Percentiles rank a stretch among this genome's conserved stretches.
Conservation (phyloP, 2,329 filamentous ascomycete genomes). For the Sporothrix brunneoviolacea region DNA sequence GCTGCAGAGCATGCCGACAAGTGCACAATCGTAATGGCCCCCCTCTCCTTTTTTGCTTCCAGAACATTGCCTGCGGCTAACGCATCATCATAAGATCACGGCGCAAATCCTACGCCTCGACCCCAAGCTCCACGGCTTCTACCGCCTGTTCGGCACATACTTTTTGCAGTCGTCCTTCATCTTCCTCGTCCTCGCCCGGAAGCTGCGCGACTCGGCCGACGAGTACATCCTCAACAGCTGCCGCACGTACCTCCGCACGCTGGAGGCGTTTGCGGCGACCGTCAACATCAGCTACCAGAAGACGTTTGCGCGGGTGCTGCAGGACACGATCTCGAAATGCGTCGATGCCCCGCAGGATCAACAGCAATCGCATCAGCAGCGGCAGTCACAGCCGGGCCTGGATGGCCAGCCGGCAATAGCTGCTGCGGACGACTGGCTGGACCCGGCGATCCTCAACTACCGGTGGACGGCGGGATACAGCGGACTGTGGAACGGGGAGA, state of each 20-base stretch:
- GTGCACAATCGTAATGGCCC: neutral
- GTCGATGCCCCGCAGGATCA: neutral
- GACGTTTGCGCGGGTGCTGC: conserved; percentile 2
- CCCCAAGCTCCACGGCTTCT: neutral
- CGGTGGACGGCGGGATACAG: neutral
- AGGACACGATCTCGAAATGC: neutral
- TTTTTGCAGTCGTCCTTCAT: conserved; percentile 3
- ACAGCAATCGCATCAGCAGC: neutral
- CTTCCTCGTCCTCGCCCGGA: neutral
- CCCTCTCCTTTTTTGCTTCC: no score
- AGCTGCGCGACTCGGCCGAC: conserved; percentile 2
- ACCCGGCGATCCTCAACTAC: neutral
- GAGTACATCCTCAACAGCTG: conserved; percentile 3
- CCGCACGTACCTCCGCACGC: neutral
- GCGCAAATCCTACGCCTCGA: neutral
- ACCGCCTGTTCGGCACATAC: neutral
- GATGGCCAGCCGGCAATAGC: neutral
- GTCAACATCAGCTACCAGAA: conserved; percentile 1
- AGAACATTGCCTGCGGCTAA: no score
- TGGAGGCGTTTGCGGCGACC: neutral
- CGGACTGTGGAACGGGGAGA: neutral
- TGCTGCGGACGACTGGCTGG: neutral
- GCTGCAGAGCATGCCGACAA: neutral
- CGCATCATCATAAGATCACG: neutral
- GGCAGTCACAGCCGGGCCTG: no score